Conservation (phyloP, 2,329 filamentous ascomycete species). For the Penicillium olsonii region DNA sequence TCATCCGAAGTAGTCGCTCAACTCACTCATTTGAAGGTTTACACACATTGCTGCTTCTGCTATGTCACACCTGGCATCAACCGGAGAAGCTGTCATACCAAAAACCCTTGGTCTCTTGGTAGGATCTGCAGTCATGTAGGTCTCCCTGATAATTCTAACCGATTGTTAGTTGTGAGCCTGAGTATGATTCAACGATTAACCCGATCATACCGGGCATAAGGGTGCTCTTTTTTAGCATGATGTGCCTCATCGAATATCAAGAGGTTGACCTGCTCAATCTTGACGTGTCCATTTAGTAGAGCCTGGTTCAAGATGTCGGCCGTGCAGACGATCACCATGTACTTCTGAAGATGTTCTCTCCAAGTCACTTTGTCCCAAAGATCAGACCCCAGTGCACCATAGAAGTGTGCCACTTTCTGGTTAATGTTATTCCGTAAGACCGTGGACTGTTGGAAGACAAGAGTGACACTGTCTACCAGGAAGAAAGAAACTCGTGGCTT, state of each 20-base stretch:
- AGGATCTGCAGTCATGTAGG: constrained; percentile 62
- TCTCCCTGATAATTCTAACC: constrained; percentile 76
- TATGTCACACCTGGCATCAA: constrained; percentile 78
- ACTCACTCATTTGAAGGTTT: background rate
- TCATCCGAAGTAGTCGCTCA: constrained; percentile 8
- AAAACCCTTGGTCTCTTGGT: constrained; percentile 72
- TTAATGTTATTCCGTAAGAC: constrained; percentile 81
- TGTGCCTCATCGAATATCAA: constrained; percentile 96
- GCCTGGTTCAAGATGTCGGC: constrained; percentile 81
- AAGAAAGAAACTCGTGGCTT: constrained; percentile 76
- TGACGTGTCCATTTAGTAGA: constrained; percentile 75
- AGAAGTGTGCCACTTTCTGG: constrained; percentile 71
- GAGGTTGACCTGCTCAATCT: constrained; percentile 81
- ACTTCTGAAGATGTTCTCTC: constrained; percentile 59
- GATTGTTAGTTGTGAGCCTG: constrained; percentile 7
- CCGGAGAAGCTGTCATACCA: constrained; percentile 95
- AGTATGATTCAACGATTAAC: background rate
- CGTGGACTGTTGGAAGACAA: constrained; percentile 86
- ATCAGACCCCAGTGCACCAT: constrained; percentile 66
- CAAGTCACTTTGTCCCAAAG: constrained; percentile 64
- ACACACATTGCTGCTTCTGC: constrained; percentile 61
- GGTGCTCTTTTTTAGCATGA: constrained; percentile 90
- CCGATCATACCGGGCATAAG: constrained; percentile 68
- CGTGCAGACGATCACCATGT: constrained; percentile 89
- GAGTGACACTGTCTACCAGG: constrained; percentile 82